Evolutionary conservation across 202 grass and related monocot species (phyloP), one percentile per base, ranked within the genome.

Genomic region (Bolboschoenoplectus hybrid): DNA sequence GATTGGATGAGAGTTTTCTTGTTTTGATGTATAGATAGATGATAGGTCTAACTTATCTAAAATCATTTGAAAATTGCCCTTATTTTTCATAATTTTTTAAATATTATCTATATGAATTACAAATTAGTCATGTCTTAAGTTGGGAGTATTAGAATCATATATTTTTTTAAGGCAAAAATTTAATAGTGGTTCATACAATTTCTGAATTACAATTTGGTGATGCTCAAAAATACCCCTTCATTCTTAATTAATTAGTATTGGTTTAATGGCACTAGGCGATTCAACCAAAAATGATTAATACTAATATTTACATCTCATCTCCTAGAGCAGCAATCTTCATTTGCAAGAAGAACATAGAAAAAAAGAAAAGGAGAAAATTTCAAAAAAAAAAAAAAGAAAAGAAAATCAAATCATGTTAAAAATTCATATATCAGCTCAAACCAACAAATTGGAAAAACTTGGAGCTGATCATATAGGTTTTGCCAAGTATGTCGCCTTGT

Each of bases 401-500:
- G 6, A 43, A 41, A 16, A 13, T 3, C 16, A 20, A 76, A 76
- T 78, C 74, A 58, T 57, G 52, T 79, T 40, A 56, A 79, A 6
- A 79, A 6, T 58, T 58, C 34, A 79, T 60, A 52, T 2, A 57
- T 40, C 14, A 60, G 53, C 35, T 79, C 34, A 79, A 58, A 79
- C 41, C 16, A 38, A 8, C 35, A 41, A 58, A 5, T n/a, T 17
- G 36, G 7, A 40, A 77, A 77, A 75, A 40, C 58, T 67, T 53
- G 7, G 20, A 83, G 20, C 16, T 40, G 46, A 41, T 84, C 14
- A 84, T 43, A 84, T 84, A 19, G 82, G 82, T 84, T 84, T 84
- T 41, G 82, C 82, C 2, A 84, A 84, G 63, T 84, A 84, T 12
- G 82, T 57, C 6, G 63, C 82, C 63, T 67, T 84, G 65, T 84